phyloP scores from a whole-genome alignment of 176 grass and related monocot species.

The Carex myosuroides region DNA sequence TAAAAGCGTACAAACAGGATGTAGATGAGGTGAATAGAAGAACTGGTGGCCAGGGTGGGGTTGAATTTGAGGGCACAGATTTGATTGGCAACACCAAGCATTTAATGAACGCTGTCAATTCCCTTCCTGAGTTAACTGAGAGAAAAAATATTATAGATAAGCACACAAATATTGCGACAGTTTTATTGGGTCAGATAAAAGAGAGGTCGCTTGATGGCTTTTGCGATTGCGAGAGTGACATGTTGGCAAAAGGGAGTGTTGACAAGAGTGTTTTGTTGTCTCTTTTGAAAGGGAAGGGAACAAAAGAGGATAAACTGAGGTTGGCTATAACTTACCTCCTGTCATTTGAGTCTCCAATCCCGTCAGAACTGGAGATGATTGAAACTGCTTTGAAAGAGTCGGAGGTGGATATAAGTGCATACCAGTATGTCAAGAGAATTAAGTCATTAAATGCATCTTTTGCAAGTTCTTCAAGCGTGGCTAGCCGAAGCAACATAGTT shows the following conservation, averaged over 20 bases:
- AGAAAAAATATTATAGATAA: constrained; percentile 96
- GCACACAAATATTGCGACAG: constrained; percentile 81
- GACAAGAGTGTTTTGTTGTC: constrained; percentile 50
- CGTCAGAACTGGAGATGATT: constrained; percentile 72
- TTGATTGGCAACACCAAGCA: constrained; percentile 90
- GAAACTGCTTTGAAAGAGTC: constrained; percentile 64
- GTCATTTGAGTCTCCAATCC: constrained; percentile 53
- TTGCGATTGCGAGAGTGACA: constrained; percentile 67
- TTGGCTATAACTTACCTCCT: constrained; percentile 79
- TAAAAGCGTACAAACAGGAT: constrained; percentile 91
- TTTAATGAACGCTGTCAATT: constrained; percentile 91
- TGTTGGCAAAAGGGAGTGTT: constrained; percentile 65
- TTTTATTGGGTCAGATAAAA: constrained; percentile 76
- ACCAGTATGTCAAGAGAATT: constrained; percentile 87
- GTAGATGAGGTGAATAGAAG: constrained; percentile 88
- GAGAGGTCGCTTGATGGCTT: constrained; percentile 83
- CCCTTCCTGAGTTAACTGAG: constrained; percentile 75
- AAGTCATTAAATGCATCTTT: constrained; percentile 82
- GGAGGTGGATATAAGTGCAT: constrained; percentile 73
- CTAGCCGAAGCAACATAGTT: constrained; percentile 77
- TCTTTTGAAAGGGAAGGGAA: constrained; percentile 78
- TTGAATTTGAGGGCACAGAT: constrained; percentile 88
- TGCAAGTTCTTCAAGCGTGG: constrained; percentile 57
- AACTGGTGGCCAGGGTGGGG: constrained; percentile 55
- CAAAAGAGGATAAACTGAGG: constrained; percentile 85